Conservation (phyloP, 164 flowering plant species). For the Stephania cephalantha region DNA sequence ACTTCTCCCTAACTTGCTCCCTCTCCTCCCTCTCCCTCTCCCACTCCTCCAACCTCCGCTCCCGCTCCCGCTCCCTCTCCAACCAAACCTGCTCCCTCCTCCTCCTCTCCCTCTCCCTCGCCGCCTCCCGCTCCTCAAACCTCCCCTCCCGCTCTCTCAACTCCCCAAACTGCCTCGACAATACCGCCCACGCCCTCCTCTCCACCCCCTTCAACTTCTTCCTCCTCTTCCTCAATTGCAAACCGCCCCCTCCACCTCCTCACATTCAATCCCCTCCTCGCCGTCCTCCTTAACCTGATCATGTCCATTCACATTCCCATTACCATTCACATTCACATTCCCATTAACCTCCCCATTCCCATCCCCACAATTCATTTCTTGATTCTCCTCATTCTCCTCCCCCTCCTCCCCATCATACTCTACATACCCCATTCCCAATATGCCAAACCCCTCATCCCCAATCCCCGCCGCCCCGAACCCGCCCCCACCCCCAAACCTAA, state of each 20-base stretch:
- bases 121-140: constrained; percentile 51
- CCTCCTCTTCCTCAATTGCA: constrained; percentile 48
- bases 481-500: constrained; percentile 36
- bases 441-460: constrained; percentile 55
- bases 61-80: constrained; percentile 41
- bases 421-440: constrained; percentile 62
- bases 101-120: constrained; percentile 58
- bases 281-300: constrained; percentile 41
- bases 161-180: constrained; percentile 46
- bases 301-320: constrained; percentile 1
- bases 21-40: constrained; percentile 46
- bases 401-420: constrained; percentile 63
- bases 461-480: constrained; percentile 44
- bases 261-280: constrained; percentile 43
- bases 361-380: background rate
- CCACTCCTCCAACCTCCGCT: constrained; percentile 40
- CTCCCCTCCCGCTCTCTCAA: constrained; percentile 63
- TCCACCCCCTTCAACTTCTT: constrained; percentile 46
- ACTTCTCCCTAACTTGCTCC: constrained; percentile 40
- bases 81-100: constrained; percentile 32
- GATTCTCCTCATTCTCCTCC: constrained; percentile 27
- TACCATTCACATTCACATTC: background rate
- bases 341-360: background rate
- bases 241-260: constrained; percentile 37
- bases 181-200: constrained; percentile 40